Percentiles rank a stretch among this genome's conserved stretches.
phyloP scores from a whole-genome alignment of 2,329 filamentous ascomycete genomes.

The Phialophora tarda region DNA sequence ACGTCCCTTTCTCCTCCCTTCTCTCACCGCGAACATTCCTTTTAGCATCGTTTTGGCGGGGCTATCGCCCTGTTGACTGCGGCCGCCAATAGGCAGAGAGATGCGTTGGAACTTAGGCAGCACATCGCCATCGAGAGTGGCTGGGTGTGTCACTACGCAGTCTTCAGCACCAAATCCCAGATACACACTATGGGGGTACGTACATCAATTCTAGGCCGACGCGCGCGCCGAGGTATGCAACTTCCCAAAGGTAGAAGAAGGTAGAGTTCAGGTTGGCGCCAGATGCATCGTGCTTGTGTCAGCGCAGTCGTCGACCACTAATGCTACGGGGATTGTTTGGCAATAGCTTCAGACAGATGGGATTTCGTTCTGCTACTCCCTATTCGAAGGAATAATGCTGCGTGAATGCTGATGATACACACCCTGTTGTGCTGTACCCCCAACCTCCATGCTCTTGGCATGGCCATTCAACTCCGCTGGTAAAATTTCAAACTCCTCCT shows the following conservation, averaged over 20 bases:
- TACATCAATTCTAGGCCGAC: not conserved
- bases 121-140: not conserved
- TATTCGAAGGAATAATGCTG: not conserved
- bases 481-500: constrained; percentile 2
- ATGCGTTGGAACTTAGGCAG: not conserved
- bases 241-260: not conserved
- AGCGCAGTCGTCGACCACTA: not conserved
- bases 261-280: not conserved
- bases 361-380: not conserved
- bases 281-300: not conserved
- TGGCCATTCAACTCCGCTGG: not conserved
- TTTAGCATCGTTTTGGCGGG: not conserved
- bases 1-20: not conserved
- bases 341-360: not conserved
- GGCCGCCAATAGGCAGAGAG: not conserved
- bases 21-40: constrained; percentile 9
- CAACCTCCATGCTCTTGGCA: not conserved
- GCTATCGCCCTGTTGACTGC: not conserved
- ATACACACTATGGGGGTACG: not conserved
- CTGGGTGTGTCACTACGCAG: not conserved
- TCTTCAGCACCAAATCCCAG: not conserved
- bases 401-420: not conserved
- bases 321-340: not conserved
- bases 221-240: not conserved
- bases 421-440: not conserved